Percentiles rank a stretch among this genome's conserved stretches.
These are phyloP conservation scores for Neocatenulostroma microsporum DNA, from an alignment of 2,329 filamentous ascomycete genomes.

Conservation along the genomic window DNA sequence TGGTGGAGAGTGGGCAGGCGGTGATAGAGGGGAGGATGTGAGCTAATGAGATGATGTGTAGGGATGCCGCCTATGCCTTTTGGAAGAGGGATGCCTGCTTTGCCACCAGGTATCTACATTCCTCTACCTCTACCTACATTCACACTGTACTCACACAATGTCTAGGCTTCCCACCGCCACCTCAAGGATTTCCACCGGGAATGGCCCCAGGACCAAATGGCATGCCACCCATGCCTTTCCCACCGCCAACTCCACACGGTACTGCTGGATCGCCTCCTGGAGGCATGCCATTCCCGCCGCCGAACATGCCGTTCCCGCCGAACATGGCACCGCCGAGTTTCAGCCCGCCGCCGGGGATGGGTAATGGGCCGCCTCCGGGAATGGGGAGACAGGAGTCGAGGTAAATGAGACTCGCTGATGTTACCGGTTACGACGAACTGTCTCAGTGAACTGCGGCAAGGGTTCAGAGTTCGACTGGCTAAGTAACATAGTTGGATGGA, in stretches of 20 bases:
- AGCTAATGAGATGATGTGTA: background rate
- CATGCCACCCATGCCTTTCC: conserved; percentile 3
- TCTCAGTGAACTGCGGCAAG: too few relatives aligned
- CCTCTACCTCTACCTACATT: too few relatives aligned
- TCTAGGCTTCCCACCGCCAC: conserved; percentile 7
- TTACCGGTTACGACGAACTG: too few relatives aligned
- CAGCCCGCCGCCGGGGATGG: conserved; percentile 1
- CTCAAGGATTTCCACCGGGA: conserved; percentile 15
- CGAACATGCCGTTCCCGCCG: conserved; percentile 17
- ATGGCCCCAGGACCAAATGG: conserved; percentile 12
- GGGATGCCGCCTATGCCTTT: conserved; percentile 14
- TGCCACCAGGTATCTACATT: conserved; percentile 12
- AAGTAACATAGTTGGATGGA: too few relatives aligned
- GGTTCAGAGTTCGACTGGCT: too few relatives aligned
- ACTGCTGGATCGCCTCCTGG: conserved; percentile 13
- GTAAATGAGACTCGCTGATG: too few relatives aligned
- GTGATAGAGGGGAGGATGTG: background rate
- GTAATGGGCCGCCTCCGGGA: conserved; percentile 1
- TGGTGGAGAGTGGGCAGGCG: background rate
- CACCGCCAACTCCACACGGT: background rate
- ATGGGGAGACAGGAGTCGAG: too few relatives aligned
- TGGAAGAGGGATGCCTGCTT: conserved; percentile 13
- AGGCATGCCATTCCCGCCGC: conserved; percentile 29
- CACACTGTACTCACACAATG: background rate
- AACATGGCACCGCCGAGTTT: conserved; percentile 12